Percentiles rank a stretch among this genome's conserved stretches.
Evolutionary conservation across 768 basidiomycete species (phyloP).

Genomic region (Tylopilus vinaceipallidus): DNA sequence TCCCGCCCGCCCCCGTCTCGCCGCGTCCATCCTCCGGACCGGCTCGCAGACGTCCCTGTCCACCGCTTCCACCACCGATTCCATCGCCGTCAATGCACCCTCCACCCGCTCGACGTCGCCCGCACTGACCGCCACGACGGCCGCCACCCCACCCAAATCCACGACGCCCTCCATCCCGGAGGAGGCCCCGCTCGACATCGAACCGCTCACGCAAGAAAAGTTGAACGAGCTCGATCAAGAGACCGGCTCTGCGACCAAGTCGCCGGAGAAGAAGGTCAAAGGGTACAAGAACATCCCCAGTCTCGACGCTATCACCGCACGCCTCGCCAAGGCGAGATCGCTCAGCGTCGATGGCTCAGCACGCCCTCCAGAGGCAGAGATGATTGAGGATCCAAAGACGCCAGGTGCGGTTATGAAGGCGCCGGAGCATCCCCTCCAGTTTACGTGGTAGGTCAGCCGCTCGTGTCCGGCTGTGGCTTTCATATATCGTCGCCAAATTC

Average conservation of each 20-base stretch:
- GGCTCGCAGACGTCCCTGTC: slow-evolving; percentile 53
- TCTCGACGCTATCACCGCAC: slow-evolving; percentile 81
- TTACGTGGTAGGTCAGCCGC: slow-evolving; percentile 57
- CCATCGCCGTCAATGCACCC: slow-evolving; percentile 63
- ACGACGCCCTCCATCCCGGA: slow-evolving; percentile 41
- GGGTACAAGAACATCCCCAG: slow-evolving; percentile 89
- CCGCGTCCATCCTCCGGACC: slow-evolving; percentile 70
- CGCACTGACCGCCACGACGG: slow-evolving; percentile 43
- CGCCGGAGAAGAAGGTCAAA: slow-evolving; percentile 38
- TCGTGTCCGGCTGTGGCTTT: neutral
- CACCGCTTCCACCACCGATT: slow-evolving; percentile 51
- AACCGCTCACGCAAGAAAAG: slow-evolving; percentile 62
- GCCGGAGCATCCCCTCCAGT: slow-evolving; percentile 83
- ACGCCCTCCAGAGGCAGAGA: slow-evolving; percentile 72
- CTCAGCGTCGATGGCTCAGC: slow-evolving; percentile 58
- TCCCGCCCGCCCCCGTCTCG: slow-evolving; percentile 64
- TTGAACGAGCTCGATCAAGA: slow-evolving; percentile 65
- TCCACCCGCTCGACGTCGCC: slow-evolving; percentile 70
- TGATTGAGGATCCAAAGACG: slow-evolving; percentile 81
- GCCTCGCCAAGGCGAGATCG: slow-evolving; percentile 66
- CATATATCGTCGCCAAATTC: neutral
- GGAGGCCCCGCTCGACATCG: slow-evolving; percentile 32
- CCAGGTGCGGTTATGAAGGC: slow-evolving; percentile 65
- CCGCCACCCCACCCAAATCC: slow-evolving; percentile 41
- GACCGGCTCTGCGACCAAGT: slow-evolving; percentile 32